A percentile compares a stretch with the other conserved stretches of the same genome.
These are phyloP conservation scores for Amphibolis antarctica DNA, from an alignment of 106 monocot genomes.

Conservation along the genomic window DNA sequence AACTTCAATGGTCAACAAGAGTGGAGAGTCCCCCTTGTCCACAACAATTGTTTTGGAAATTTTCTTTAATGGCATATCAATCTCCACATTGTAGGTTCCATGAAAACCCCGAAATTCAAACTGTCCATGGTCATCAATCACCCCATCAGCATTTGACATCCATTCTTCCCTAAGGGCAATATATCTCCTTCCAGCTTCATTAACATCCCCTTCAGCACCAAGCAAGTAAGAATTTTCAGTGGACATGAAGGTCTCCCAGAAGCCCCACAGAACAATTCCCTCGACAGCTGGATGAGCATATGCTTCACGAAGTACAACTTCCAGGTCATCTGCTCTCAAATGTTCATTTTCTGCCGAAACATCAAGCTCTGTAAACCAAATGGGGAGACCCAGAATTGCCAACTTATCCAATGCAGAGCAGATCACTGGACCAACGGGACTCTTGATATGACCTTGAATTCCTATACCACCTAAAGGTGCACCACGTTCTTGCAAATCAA, in stretches of 20 bases:
- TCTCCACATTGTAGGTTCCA: constrained; percentile 53
- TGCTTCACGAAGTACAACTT: constrained; percentile 69
- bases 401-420: constrained; percentile 73
- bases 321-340: constrained; percentile 76
- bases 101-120: constrained; percentile 70
- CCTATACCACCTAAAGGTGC: constrained; percentile 75
- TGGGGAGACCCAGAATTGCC: constrained; percentile 62
- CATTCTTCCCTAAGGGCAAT: constrained; percentile 69
- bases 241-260: constrained; percentile 76
- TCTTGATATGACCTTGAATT: constrained; percentile 58
- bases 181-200: constrained; percentile 70
- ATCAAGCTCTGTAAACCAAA: constrained; percentile 93
- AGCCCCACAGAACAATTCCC: constrained; percentile 82
- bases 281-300: constrained; percentile 80
- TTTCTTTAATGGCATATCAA: constrained; percentile 28
- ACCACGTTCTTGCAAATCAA: constrained; percentile 71
- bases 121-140: constrained; percentile 27
- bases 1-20: constrained; percentile 21
- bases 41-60: constrained; percentile 40
- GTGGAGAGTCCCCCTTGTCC: constrained; percentile 43
- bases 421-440: constrained; percentile 65
- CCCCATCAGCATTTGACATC: constrained; percentile 43
- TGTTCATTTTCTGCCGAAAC: constrained; percentile 55
- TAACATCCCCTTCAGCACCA: constrained; percentile 65
- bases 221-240: constrained; percentile 61